A percentile compares a stretch with the other conserved stretches of the same genome.
Evolutionary conservation across 257 asterid species (phyloP).

Genomic region (Solanum ahanhuiri): DNA sequence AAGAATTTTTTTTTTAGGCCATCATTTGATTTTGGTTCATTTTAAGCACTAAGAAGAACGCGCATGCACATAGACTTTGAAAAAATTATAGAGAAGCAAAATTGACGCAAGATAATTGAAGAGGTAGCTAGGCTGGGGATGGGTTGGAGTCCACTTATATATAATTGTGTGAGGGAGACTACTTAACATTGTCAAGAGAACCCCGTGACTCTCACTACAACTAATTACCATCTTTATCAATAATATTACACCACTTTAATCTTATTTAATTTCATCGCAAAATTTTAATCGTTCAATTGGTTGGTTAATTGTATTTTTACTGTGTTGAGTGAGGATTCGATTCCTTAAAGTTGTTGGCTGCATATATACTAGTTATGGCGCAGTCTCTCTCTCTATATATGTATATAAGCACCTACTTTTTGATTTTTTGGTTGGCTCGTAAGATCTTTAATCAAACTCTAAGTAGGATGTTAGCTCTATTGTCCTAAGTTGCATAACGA

Average conservation of each 20-base stretch:
- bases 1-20: neutral
- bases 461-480: neutral
- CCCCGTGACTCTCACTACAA: slow-evolving; percentile 40
- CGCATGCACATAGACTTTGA: neutral
- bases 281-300: neutral
- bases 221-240: neutral
- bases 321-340: neutral
- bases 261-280: neutral
- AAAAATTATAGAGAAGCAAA: neutral
- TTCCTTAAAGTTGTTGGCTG: neutral
- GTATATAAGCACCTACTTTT: too few species aligned
- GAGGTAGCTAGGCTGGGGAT: slow-evolving; percentile 13
- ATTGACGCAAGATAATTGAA: neutral
- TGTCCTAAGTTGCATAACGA: neutral
- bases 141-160: slow-evolving; percentile 1
- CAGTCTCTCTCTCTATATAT: too few species aligned
- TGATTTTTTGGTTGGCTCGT: too few species aligned
- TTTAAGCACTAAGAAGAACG: neutral
- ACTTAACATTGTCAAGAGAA: slow-evolving; percentile 47
- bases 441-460: neutral
- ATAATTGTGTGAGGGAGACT: slow-evolving; percentile 9
- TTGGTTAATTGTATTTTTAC: neutral
- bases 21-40: neutral
- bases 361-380: too few species aligned
- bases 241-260: slow-evolving; percentile 20